Conservation (phyloP, 2,329 filamentous ascomycete genomes). For the Huntiella abstrusa region DNA sequence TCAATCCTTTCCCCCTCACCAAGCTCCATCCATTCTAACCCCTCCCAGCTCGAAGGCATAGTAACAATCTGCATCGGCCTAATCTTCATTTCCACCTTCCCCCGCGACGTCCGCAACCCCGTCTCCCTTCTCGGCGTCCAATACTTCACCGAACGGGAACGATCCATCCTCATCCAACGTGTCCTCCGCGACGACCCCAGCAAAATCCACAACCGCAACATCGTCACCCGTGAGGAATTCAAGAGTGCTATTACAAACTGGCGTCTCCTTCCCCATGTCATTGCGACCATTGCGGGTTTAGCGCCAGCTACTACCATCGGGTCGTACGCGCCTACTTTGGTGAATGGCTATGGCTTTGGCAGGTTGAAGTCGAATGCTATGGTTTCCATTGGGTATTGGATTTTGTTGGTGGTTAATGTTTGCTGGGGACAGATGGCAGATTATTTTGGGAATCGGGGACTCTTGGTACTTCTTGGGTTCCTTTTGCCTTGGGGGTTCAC, state of each 20-base stretch:
- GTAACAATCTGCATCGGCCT: slow-evolving; percentile 20
- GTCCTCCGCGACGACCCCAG: slow-evolving; percentile 20
- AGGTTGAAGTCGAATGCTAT: slow-evolving; percentile 20
- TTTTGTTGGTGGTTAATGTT: slow-evolving; percentile 18
- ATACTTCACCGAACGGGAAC: slow-evolving; percentile 20
- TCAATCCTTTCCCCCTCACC: background rate
- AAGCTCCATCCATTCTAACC: background rate
- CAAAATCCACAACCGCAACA: slow-evolving; percentile 17
- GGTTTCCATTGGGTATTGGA: slow-evolving; percentile 20
- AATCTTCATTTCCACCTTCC: slow-evolving; percentile 18
- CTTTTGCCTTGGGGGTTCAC: slow-evolving; percentile 15
- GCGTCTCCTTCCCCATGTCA: slow-evolving; percentile 19
- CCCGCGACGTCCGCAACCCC: slow-evolving; percentile 16
- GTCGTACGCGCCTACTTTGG: slow-evolving; percentile 18
- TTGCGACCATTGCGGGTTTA: slow-evolving; percentile 17
- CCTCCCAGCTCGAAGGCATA: slow-evolving; percentile 19
- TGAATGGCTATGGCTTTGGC: slow-evolving; percentile 19
- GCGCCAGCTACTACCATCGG: slow-evolving; percentile 16
- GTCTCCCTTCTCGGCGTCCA: slow-evolving; percentile 17
- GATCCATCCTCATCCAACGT: slow-evolving; percentile 18
- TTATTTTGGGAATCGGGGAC: slow-evolving; percentile 14
- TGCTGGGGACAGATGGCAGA: slow-evolving; percentile 17
- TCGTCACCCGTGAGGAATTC: slow-evolving; percentile 18
- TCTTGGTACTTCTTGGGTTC: slow-evolving; percentile 16
- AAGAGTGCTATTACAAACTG: slow-evolving; percentile 21